These are phyloP conservation scores for Fusarium goolgardi DNA, from an alignment of 2,329 filamentous ascomycete genomes.

Conservation along the genomic window DNA sequence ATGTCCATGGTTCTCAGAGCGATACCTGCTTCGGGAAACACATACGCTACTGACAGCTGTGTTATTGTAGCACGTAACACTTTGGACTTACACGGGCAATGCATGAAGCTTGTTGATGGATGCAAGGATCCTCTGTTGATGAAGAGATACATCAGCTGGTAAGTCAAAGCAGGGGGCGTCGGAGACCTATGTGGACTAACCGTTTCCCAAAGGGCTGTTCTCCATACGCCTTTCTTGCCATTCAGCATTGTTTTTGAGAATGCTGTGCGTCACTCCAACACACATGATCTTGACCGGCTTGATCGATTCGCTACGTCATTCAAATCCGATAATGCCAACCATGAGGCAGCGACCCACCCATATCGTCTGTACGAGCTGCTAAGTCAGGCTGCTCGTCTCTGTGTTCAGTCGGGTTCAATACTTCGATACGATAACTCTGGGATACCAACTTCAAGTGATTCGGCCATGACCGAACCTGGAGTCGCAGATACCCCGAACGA, in stretches of 20 bases:
- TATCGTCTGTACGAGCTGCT: constrained; percentile 52
- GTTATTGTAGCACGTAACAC: constrained; percentile 49
- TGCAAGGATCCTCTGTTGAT: constrained; percentile 48
- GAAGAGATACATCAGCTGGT: constrained; percentile 54
- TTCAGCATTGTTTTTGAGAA: constrained; percentile 54
- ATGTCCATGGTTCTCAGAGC: constrained; percentile 52
- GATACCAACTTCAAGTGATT: neutral
- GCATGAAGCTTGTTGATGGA: constrained; percentile 44
- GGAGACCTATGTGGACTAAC: neutral
- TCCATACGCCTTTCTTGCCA: constrained; percentile 53
- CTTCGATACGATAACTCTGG: neutral
- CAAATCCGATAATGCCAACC: constrained; percentile 15
- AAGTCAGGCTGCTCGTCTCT: constrained; percentile 49
- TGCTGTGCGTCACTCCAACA: constrained; percentile 40
- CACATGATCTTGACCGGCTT: constrained; percentile 34
- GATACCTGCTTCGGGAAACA: neutral
- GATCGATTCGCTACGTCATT: constrained; percentile 51
- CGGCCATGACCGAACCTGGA: neutral
- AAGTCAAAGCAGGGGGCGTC: neutral
- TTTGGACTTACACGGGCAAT: constrained; percentile 51
- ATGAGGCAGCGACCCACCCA: constrained; percentile 47
- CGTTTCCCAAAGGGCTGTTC: constrained; percentile 47
- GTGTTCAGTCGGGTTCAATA: constrained; percentile 27
- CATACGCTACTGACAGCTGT: constrained; percentile 42
- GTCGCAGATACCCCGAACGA: neutral